These are phyloP conservation scores for Fragosphaeria purpurea DNA, from an alignment of 2,329 filamentous ascomycete genomes.

Conservation along the genomic window DNA sequence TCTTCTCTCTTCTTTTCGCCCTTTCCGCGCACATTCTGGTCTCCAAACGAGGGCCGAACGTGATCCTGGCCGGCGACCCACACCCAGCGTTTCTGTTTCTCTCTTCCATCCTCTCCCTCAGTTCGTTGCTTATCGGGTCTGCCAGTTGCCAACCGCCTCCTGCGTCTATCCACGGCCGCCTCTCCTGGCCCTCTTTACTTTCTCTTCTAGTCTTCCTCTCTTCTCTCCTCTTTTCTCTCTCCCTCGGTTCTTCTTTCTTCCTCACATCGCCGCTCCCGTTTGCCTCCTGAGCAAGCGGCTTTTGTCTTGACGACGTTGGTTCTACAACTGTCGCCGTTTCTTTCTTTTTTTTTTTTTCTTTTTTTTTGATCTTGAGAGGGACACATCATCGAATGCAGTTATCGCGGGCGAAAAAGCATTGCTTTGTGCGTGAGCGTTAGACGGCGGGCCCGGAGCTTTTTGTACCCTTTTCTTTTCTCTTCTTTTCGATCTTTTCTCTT, in stretches of 20 bases:
- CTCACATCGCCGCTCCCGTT: not conserved
- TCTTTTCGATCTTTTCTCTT: conserved; percentile 5
- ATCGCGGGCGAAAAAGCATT: conserved; percentile 24
- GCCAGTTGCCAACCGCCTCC: too few species aligned
- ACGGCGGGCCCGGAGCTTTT: conserved; percentile 17
- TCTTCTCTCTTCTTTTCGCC: not conserved
- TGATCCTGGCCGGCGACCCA: not conserved
- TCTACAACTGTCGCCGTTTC: too few species aligned
- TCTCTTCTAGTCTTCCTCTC: not conserved
- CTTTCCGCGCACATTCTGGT: not conserved
- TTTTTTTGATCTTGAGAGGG: too few species aligned
- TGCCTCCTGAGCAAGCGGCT: not conserved
- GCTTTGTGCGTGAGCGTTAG: conserved; percentile 18
- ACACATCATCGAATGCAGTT: conserved; percentile 7
- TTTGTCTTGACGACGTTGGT: not conserved
- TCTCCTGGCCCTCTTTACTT: not conserved
- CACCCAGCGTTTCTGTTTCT: not conserved
- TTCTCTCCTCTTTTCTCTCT: not conserved
- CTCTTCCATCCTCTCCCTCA: not conserved
- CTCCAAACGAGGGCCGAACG: not conserved
- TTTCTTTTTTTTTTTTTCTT: too few species aligned
- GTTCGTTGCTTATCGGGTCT: not conserved
- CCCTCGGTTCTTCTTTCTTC: too few species aligned
- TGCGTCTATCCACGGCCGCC: not conserved
- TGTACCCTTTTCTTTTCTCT: conserved; percentile 2